A percentile compares a stretch with the other conserved stretches of the same genome.
These are phyloP conservation scores for Fusarium papillatum DNA, from an alignment of 2,329 filamentous ascomycete genomes.

Conservation along the genomic window DNA sequence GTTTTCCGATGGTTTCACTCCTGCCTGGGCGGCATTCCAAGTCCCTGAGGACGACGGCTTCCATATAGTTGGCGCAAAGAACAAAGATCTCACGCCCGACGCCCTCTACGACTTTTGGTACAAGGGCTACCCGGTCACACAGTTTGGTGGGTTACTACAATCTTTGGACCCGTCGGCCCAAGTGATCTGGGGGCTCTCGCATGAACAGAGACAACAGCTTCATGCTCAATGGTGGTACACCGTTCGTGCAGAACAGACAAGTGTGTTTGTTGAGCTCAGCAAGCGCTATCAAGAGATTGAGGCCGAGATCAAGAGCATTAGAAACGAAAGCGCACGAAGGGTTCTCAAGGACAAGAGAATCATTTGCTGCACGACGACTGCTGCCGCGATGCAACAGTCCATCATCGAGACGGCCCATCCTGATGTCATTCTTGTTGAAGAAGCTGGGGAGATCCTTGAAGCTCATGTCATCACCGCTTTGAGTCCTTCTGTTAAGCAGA, in stretches of 20 bases:
- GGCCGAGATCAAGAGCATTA: slow-evolving; percentile 56
- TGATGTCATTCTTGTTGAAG: slow-evolving; percentile 76
- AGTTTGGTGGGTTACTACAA: not conserved
- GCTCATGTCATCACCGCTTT: slow-evolving; percentile 73
- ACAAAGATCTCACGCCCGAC: slow-evolving; percentile 54
- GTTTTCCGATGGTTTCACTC: slow-evolving; percentile 63
- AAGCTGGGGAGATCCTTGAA: slow-evolving; percentile 82
- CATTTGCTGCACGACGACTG: slow-evolving; percentile 80
- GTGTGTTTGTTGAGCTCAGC: slow-evolving; percentile 53
- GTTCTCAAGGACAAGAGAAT: slow-evolving; percentile 69
- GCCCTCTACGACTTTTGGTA: slow-evolving; percentile 41
- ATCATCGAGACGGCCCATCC: slow-evolving; percentile 67
- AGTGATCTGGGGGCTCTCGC: slow-evolving; percentile 66
- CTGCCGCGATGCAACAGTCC: slow-evolving; percentile 71
- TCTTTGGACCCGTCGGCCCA: slow-evolving; percentile 42
- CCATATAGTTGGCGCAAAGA: slow-evolving; percentile 57
- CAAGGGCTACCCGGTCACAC: not conserved
- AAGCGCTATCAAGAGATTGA: slow-evolving; percentile 58
- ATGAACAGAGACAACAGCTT: slow-evolving; percentile 50
- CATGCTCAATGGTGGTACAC: slow-evolving; percentile 57
- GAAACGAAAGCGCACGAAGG: slow-evolving; percentile 55
- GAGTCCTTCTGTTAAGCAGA: slow-evolving; percentile 66
- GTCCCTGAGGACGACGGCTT: slow-evolving; percentile 64
- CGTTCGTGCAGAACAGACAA: slow-evolving; percentile 65
- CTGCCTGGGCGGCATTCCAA: slow-evolving; percentile 69